Evolutionary conservation across 148 eudicot genomes (phyloP).

Genomic region (Mesembryanthemum crystallinum): DNA sequence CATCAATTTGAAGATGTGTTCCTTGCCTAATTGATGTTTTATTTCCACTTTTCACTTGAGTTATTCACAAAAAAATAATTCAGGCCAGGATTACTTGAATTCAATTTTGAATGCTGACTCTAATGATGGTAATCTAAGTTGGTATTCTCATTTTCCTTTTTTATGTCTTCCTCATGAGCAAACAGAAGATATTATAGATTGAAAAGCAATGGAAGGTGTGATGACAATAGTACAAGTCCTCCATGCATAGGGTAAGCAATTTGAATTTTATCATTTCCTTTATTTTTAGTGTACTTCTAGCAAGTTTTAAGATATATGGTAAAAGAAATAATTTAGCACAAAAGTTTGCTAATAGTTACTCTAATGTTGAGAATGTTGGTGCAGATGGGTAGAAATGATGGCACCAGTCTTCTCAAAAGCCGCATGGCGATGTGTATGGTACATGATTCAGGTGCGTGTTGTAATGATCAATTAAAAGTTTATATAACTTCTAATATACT

Average conservation of each 20-base stretch:
- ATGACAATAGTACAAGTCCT: slow-evolving; percentile 60
- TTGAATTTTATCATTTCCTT: background rate
- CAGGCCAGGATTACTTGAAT: too few relatives aligned
- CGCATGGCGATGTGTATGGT: too few relatives aligned
- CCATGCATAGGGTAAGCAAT: slow-evolving; percentile 65
- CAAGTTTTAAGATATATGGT: background rate
- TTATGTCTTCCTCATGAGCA: background rate
- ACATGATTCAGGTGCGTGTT: slow-evolving; percentile 71
- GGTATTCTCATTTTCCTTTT: too few relatives aligned
- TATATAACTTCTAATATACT: too few relatives aligned
- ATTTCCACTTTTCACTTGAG: too few relatives aligned
- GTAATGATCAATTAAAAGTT: too few relatives aligned
- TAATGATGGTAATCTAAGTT: too few relatives aligned
- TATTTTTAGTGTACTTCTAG: background rate
- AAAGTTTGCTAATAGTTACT: background rate
- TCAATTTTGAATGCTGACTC: too few relatives aligned
- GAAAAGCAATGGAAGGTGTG: slow-evolving; percentile 58
- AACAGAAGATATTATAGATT: slow-evolving; percentile 57
- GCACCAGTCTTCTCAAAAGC: slow-evolving; percentile 86
- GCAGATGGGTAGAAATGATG: slow-evolving; percentile 97
- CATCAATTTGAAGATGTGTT: too few relatives aligned
- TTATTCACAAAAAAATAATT: too few relatives aligned
- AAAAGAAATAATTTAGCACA: background rate
- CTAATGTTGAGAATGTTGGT: background rate
- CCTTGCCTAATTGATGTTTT: too few relatives aligned